Percentiles rank a stretch among this genome's conserved stretches.
Evolutionary conservation across 2,329 filamentous ascomycete genomes (phyloP).

Genomic region (Camillea tinctor): DNA sequence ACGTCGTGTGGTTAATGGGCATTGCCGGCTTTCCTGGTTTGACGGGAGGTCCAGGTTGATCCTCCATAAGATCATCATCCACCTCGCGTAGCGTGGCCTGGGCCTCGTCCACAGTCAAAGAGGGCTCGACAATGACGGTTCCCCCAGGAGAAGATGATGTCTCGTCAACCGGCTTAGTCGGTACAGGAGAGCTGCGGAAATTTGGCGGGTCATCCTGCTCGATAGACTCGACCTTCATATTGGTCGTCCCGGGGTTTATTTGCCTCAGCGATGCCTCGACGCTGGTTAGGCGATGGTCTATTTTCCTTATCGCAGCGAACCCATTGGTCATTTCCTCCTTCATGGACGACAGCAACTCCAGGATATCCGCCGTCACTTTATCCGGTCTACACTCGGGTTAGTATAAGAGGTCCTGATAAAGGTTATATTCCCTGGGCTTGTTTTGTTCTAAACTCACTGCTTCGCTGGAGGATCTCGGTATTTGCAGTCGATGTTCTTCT

Average conservation of each 20-base stretch:
- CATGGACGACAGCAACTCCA: constrained; percentile 49
- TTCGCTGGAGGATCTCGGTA: constrained; percentile 91
- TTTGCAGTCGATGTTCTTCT: constrained; percentile 79
- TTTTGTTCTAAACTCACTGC: constrained; percentile 61
- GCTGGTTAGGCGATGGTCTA: constrained; percentile 38
- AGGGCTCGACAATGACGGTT: constrained; percentile 22
- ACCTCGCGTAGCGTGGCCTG: constrained; percentile 35
- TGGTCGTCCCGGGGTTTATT: constrained; percentile 26
- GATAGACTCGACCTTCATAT: constrained; percentile 33
- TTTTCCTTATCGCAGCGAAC: constrained; percentile 29
- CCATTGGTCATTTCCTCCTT: constrained; percentile 38
- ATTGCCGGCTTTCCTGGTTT: constrained; percentile 66
- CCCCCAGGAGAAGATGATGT: constrained; percentile 31
- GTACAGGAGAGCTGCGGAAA: constrained; percentile 21
- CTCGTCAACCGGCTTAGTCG: constrained; percentile 21
- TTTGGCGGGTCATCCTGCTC: constrained; percentile 32
- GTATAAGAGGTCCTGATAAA: neutral
- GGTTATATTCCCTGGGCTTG: constrained; percentile 2
- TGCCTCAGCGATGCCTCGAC: constrained; percentile 36
- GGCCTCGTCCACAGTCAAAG: constrained; percentile 30
- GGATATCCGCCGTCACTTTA: constrained; percentile 59
- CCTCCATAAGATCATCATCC: constrained; percentile 48
- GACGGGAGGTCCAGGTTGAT: constrained; percentile 51
- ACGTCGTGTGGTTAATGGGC: constrained; percentile 82
- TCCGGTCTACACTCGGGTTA: constrained; percentile 46